Percentiles rank a stretch among this genome's conserved stretches.
Evolutionary conservation across 169 alveolate genomes (phyloP).

Genomic region (Toxoplasma gondii): DNA sequence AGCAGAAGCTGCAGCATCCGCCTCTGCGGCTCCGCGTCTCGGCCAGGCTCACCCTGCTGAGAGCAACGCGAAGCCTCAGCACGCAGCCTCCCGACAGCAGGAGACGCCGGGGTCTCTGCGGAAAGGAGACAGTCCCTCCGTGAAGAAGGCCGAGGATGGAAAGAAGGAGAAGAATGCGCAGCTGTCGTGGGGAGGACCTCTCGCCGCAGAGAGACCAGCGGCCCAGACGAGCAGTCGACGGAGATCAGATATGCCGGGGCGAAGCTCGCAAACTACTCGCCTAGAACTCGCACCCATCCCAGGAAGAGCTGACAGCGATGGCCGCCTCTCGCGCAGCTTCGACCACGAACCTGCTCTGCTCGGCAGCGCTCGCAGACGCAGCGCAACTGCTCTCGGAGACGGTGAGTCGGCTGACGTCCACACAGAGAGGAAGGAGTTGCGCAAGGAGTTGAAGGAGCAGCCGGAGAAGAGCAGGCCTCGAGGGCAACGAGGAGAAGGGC

Average conservation of each 20-base stretch:
- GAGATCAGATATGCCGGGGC: background rate
- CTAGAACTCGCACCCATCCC: background rate
- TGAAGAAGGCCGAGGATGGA: no score
- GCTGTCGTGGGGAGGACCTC: background rate
- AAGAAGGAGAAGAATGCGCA: no score
- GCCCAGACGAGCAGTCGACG: background rate
- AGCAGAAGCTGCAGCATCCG: no score
- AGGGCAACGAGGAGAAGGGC: no score
- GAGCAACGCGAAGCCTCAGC: no score
- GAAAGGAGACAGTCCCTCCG: no score
- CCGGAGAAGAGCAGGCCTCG: no score
- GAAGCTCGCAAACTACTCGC: background rate
- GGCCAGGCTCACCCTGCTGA: no score
- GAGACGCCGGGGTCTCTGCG: no score
- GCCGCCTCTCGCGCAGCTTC: background rate
- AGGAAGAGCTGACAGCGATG: background rate
- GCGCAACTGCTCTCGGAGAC: constrained; percentile 15
- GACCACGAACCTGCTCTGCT: background rate
- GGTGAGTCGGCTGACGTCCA: background rate
- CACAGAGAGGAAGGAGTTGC: background rate
- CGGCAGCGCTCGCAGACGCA: background rate
- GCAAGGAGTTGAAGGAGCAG: no score
- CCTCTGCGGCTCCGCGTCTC: no score
- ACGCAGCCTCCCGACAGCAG: no score
- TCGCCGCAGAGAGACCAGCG: background rate